Percentiles rank a stretch among this genome's conserved stretches.
phyloP scores from a whole-genome alignment of 2,329 filamentous ascomycete genomes.

The Aspergillus puulaauensis region DNA sequence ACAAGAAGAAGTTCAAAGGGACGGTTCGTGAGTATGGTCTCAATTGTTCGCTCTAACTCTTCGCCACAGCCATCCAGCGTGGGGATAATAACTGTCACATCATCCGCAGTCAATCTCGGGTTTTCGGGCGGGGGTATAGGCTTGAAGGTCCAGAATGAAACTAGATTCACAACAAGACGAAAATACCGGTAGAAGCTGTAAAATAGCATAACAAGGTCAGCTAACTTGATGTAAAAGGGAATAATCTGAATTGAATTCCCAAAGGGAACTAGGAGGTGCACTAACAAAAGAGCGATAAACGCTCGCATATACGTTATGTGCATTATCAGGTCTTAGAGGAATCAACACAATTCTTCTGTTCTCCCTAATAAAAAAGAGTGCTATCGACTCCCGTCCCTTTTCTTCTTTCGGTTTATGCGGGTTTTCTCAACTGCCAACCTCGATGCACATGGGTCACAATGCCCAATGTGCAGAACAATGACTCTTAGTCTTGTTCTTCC shows the following conservation, averaged over 20 bases:
- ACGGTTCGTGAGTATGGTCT: slow-evolving; percentile 53
- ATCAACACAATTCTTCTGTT: not conserved
- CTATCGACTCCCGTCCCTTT: not conserved
- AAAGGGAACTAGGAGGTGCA: slow-evolving; percentile 13
- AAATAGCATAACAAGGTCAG: slow-evolving; percentile 7
- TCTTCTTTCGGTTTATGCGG: not conserved
- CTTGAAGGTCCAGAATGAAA: slow-evolving; percentile 83
- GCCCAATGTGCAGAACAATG: not conserved
- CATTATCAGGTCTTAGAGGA: slow-evolving; percentile 25
- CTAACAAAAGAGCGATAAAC: slow-evolving; percentile 45
- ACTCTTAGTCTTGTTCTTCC: not conserved
- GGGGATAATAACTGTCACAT: slow-evolving; percentile 93
- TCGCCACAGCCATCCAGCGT: slow-evolving; percentile 86
- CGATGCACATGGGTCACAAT: slow-evolving; percentile 2
- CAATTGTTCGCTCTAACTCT: slow-evolving; percentile 76
- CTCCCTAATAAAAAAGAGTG: not conserved
- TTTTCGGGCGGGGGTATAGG: slow-evolving; percentile 79
- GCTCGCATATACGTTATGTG: slow-evolving; percentile 40
- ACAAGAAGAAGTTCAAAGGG: slow-evolving; percentile 76
- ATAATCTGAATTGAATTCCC: not conserved
- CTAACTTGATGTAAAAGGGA: slow-evolving; percentile 6
- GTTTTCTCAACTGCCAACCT: not conserved
- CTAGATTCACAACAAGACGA: slow-evolving; percentile 78
- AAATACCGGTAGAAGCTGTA: slow-evolving; percentile 81
- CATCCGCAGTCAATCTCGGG: slow-evolving; percentile 73